Percentiles rank a stretch among this genome's conserved stretches.
phyloP scores from a whole-genome alignment of 2,329 filamentous ascomycete genomes.

The Diaporthe sp. region DNA sequence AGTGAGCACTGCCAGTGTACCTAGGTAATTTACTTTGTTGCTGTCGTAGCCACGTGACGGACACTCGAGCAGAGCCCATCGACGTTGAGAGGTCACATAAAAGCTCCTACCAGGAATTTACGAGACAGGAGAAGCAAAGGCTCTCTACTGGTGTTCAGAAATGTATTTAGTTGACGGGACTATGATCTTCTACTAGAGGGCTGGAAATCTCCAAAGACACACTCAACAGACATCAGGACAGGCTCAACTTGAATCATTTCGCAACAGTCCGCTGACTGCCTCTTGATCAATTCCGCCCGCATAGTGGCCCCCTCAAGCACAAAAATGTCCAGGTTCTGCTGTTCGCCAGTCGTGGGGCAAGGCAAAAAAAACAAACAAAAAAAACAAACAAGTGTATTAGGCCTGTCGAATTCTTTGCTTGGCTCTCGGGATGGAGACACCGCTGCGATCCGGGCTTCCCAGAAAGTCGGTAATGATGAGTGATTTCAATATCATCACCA shows the following conservation, averaged over 20 bases:
- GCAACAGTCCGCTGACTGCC: not conserved
- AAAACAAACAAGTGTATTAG: too few relatives aligned
- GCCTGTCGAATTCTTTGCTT: too few relatives aligned
- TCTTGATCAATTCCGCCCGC: not conserved
- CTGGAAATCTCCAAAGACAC: too few relatives aligned
- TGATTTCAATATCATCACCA: too few relatives aligned
- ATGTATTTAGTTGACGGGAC: not conserved
- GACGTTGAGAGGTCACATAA: not conserved
- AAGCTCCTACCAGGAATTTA: not conserved
- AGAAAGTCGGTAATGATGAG: too few relatives aligned
- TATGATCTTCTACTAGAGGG: too few relatives aligned
- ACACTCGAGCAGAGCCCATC: too few relatives aligned
- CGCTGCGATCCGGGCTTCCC: too few relatives aligned
- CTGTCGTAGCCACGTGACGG: too few relatives aligned
- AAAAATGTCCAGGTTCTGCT: not conserved
- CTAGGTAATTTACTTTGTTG: too few relatives aligned
- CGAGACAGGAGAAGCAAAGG: not conserved
- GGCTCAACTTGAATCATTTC: not conserved
- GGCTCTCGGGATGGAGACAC: too few relatives aligned
- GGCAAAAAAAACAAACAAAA: not conserved
- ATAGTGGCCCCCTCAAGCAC: not conserved
- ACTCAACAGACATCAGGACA: not conserved
- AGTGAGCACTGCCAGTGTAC: too few relatives aligned
- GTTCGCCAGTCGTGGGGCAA: not conserved
- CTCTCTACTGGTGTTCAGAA: not conserved